Conservation (phyloP, 2,329 filamentous ascomycete species). For the Penicillium griseofulvum region DNA sequence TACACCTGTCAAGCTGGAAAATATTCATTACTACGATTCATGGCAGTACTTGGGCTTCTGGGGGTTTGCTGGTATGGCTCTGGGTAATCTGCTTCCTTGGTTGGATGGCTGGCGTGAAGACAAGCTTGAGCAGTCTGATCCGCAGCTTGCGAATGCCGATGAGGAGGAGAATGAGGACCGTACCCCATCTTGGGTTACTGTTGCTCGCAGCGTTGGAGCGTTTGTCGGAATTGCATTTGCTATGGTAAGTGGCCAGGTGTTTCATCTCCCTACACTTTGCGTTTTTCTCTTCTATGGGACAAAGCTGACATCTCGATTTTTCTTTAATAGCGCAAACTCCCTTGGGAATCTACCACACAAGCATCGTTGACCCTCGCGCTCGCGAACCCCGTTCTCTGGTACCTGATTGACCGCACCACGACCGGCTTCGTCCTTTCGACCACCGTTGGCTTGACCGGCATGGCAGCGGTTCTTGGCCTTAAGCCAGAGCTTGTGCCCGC, state of each 20-base stretch:
- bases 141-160: constrained; percentile 26
- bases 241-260: constrained; percentile 63
- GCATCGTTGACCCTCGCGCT: constrained; percentile 84
- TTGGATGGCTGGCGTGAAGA: constrained; percentile 74
- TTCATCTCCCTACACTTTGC: neutral
- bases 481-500: constrained; percentile 75
- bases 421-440: constrained; percentile 79
- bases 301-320: constrained; percentile 13
- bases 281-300: neutral
- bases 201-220: constrained; percentile 66
- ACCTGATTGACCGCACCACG: constrained; percentile 85
- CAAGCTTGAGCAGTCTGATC: constrained; percentile 35
- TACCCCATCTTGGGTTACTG: constrained; percentile 64
- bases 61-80: constrained; percentile 72
- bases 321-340: constrained; percentile 68
- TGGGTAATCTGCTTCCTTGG: constrained; percentile 80
- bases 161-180: constrained; percentile 31
- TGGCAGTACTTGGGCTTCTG: constrained; percentile 75
- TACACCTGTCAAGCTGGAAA: constrained; percentile 60
- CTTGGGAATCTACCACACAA: constrained; percentile 94
- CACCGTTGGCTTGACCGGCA: constrained; percentile 70
- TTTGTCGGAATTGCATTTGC: constrained; percentile 74
- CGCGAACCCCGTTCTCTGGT: constrained; percentile 93
- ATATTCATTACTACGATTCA: constrained; percentile 50
- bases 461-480: constrained; percentile 68